These are phyloP conservation scores for Bothriochloa decipiens DNA, from an alignment of 176 grass and related monocot genomes.

Conservation along the genomic window DNA sequence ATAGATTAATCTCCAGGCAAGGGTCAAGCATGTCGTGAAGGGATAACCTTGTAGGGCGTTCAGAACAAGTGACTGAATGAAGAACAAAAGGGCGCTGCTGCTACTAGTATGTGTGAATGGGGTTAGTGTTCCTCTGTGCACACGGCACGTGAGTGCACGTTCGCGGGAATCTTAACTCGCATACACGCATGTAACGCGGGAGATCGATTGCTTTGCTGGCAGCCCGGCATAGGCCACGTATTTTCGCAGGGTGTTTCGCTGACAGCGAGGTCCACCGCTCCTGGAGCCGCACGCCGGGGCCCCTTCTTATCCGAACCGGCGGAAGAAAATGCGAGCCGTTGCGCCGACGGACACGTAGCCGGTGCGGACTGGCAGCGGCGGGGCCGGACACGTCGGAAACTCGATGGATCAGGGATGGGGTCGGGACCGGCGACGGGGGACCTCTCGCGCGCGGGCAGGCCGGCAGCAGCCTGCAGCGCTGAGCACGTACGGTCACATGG, in stretches of 20 bases:
- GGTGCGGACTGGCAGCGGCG: not conserved
- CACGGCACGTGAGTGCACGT: constrained; percentile 30
- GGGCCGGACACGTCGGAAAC: not conserved
- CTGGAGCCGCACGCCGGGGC: no score
- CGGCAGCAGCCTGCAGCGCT: not conserved
- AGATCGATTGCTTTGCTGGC: not conserved
- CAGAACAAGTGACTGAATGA: not conserved
- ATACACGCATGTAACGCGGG: not conserved
- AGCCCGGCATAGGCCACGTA: not conserved
- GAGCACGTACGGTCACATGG: constrained; percentile 30
- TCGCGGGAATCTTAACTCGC: constrained; percentile 12
- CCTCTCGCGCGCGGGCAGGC: not conserved
- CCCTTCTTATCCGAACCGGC: constrained; percentile 20
- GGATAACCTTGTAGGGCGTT: not conserved
- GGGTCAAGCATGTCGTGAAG: not conserved
- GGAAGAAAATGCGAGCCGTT: not conserved
- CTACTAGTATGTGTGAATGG: no score
- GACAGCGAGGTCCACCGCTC: not conserved
- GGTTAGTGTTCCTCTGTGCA: not conserved
- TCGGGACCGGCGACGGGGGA: not conserved
- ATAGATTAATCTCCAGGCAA: constrained; percentile 1
- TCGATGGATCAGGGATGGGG: not conserved
- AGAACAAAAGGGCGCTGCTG: not conserved
- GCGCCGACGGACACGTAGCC: constrained; percentile 29
- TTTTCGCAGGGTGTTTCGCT: not conserved